Percentiles rank a stretch among this genome's conserved stretches.
Evolutionary conservation across 768 basidiomycete genomes (phyloP).

Genomic region (Cantharellus anzutake): DNA sequence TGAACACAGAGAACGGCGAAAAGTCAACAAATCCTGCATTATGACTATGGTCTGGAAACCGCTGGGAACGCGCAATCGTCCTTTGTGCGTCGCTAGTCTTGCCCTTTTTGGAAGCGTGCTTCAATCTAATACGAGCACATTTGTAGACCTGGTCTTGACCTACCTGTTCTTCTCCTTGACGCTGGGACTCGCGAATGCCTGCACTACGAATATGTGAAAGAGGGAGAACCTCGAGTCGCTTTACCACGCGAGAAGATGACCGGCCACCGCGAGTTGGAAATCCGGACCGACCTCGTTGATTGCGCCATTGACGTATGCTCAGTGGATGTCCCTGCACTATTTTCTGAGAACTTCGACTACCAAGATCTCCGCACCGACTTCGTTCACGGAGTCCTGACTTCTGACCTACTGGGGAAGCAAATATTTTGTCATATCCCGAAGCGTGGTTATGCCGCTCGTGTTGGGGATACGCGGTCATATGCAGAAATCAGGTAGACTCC

Average conservation of each 20-base stretch:
- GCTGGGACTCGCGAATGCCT: conserved; percentile 59
- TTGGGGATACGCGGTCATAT: conserved; percentile 83
- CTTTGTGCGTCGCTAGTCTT: conserved; percentile 37
- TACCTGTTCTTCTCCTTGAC: conserved; percentile 63
- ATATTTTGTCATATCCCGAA: conserved; percentile 81
- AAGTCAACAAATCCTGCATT: conserved; percentile 77
- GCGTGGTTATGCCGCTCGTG: conserved; percentile 81
- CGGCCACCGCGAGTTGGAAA: conserved; percentile 61
- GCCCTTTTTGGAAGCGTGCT: background rate
- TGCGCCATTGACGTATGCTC: conserved; percentile 88
- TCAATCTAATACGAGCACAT: background rate
- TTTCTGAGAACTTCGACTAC: conserved; percentile 98
- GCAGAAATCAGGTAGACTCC: conserved; percentile 57
- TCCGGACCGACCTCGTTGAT: conserved; percentile 75
- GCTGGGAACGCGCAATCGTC: conserved; percentile 28
- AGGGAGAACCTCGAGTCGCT: conserved; percentile 34
- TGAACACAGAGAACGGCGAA: conserved; percentile 72
- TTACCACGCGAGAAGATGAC: conserved; percentile 65
- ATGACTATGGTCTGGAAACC: conserved; percentile 93
- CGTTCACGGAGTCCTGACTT: conserved; percentile 83
- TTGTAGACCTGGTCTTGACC: conserved; percentile 46
- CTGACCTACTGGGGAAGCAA: conserved; percentile 85
- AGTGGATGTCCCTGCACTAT: conserved; percentile 86
- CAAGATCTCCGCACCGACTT: conserved; percentile 83
- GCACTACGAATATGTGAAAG: conserved; percentile 63